Percentiles rank a stretch among this genome's conserved stretches.
Evolutionary conservation across 495 filamentous ascomycete genomes (phyloP).

Genomic region (Parmelia sp.): DNA sequence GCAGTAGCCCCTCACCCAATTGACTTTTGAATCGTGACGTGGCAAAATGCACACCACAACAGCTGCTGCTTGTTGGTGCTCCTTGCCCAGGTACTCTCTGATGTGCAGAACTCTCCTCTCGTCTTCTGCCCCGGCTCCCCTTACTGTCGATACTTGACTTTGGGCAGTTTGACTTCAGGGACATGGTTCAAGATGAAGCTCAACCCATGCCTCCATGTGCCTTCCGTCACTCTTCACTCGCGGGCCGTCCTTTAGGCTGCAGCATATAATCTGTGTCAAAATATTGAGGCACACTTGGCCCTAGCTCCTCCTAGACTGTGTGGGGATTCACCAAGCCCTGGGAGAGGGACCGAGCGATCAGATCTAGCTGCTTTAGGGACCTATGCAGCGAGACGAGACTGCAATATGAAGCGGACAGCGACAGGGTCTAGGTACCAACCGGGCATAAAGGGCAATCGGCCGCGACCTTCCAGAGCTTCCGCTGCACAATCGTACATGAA

Average conservation of each 20-base stretch:
- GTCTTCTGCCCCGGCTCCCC: neutral
- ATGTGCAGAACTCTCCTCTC: neutral
- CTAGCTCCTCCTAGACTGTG: neutral
- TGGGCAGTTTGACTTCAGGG: neutral
- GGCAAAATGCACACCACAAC: conserved; percentile 8
- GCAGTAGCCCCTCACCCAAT: neutral
- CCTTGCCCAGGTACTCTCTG: neutral
- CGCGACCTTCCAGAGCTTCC: neutral
- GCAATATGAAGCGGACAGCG: neutral
- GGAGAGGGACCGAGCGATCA: neutral
- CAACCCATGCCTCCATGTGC: conserved; percentile 1
- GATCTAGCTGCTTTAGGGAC: neutral
- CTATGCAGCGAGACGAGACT: neutral
- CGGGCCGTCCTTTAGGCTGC: conserved; percentile 16
- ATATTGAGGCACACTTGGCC: neutral
- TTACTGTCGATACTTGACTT: neutral
- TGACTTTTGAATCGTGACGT: conserved; percentile 10
- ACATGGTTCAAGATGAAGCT: neutral
- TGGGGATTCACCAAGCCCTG: neutral
- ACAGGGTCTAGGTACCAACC: neutral
- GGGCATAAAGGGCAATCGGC: neutral
- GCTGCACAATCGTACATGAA: neutral
- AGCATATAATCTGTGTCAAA: conserved; percentile 1
- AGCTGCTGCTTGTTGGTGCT: neutral
- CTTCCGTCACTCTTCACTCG: conserved; percentile 6